Percentiles rank a stretch among this genome's conserved stretches.
Conservation (phyloP, 495 filamentous ascomycete genomes). For the Trichoderma orchidacearum region DNA sequence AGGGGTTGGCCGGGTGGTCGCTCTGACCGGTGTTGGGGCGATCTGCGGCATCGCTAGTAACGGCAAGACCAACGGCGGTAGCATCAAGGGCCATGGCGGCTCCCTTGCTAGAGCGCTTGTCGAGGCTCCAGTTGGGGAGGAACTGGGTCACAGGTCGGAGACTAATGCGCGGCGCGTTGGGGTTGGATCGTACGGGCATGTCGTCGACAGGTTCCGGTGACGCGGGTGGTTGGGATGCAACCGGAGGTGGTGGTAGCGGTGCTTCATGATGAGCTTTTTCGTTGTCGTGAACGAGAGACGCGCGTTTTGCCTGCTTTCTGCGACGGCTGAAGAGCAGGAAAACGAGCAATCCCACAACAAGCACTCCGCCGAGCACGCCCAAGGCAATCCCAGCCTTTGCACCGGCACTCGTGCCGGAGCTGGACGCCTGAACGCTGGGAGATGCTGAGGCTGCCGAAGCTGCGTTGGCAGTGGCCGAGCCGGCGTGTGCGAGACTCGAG, state of each 20-base stretch:
- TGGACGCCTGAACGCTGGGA: constrained; percentile 4
- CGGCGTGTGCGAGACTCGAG: not conserved
- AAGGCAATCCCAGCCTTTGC: constrained; percentile 77
- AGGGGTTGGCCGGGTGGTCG: constrained; percentile 33
- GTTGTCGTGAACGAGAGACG: constrained; percentile 41
- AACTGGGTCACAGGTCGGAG: constrained; percentile 83
- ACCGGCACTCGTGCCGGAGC: constrained; percentile 37
- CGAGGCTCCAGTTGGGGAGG: constrained; percentile 46
- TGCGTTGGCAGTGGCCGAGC: not conserved
- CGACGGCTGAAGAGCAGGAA: constrained; percentile 56
- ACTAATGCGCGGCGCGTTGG: constrained; percentile 57
- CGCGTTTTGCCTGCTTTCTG: constrained; percentile 32
- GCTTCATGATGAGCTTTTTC: constrained; percentile 28
- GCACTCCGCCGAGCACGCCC: constrained; percentile 53
- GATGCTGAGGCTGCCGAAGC: not conserved
- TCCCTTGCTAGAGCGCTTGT: constrained; percentile 30
- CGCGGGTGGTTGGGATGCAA: not conserved
- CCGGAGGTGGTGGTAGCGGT: constrained; percentile 18
- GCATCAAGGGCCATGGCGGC: constrained; percentile 19
- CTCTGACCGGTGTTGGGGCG: constrained; percentile 30
- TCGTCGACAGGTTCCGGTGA: not conserved
- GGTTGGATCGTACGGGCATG: constrained; percentile 2
- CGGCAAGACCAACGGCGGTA: constrained; percentile 8
- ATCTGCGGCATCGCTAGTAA: constrained; percentile 16
- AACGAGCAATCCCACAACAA: constrained; percentile 46